Evolutionary conservation across 2,329 filamentous ascomycete genomes (phyloP).

Genomic region (Daldinia eschscholtzii): DNA sequence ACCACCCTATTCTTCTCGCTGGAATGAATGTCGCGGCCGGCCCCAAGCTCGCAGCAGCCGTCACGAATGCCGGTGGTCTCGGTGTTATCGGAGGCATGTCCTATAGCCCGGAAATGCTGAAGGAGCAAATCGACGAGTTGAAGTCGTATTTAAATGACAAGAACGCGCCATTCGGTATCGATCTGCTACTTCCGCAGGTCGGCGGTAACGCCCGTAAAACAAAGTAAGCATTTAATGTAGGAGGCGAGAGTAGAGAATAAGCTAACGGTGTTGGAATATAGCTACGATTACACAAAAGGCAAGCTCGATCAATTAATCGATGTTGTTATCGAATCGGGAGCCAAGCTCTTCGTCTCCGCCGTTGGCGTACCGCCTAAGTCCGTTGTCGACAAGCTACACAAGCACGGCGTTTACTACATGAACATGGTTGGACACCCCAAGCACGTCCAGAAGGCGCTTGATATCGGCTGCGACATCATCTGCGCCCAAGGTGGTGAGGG

Average conservation of each 20-base stretch:
- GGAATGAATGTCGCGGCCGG: slow-evolving; percentile 99
- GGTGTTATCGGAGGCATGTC: slow-evolving; percentile 96
- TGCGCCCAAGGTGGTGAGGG: slow-evolving; percentile 98
- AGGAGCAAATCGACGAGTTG: slow-evolving; percentile 93
- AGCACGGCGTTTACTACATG: slow-evolving; percentile 92
- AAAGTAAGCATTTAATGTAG: slow-evolving; percentile 67
- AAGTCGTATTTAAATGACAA: slow-evolving; percentile 90
- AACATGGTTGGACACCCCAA: slow-evolving; percentile 99
- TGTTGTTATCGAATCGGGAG: slow-evolving; percentile 92
- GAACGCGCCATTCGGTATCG: slow-evolving; percentile 94
- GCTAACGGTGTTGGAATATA: slow-evolving; percentile 55
- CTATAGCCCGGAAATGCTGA: slow-evolving; percentile 97
- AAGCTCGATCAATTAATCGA: slow-evolving; percentile 92
- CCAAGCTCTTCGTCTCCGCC: slow-evolving; percentile 95
- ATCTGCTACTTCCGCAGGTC: slow-evolving; percentile 92
- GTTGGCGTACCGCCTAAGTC: slow-evolving; percentile 92
- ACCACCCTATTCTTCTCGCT: slow-evolving; percentile 93
- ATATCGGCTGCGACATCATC: slow-evolving; percentile 93
- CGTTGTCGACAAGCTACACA: slow-evolving; percentile 91
- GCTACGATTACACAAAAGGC: slow-evolving; percentile 99
- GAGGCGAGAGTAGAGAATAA: not conserved
- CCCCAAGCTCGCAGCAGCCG: slow-evolving; percentile 93
- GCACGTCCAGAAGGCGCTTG: slow-evolving; percentile 96
- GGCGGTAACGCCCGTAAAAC: slow-evolving; percentile 95
- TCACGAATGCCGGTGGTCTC: slow-evolving; percentile 95